phyloP scores from a whole-genome alignment of 495 filamentous ascomycete species.

The Pyrenula aspistea region DNA sequence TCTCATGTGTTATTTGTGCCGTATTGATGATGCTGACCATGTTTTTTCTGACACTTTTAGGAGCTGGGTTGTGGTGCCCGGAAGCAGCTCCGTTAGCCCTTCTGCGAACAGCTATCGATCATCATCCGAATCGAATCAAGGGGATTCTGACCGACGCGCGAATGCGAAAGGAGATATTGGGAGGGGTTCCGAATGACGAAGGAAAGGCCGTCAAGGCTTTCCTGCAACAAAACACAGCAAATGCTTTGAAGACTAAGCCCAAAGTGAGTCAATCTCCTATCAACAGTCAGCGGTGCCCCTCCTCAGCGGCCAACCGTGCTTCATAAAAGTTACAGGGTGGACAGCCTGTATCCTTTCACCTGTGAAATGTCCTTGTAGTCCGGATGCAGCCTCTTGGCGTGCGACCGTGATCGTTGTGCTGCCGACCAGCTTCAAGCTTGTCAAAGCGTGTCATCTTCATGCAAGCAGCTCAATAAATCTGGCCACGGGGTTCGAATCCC shows the following conservation, averaged over 20 bases:
- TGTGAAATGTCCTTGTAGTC: too few species aligned
- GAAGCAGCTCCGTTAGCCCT: conserved; percentile 46
- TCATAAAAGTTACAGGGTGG: too few species aligned
- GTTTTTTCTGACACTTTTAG: conserved; percentile 27
- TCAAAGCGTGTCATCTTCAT: not conserved
- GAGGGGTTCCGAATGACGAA: conserved; percentile 38
- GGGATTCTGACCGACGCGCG: conserved; percentile 42
- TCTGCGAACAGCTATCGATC: conserved; percentile 63
- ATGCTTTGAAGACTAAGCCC: conserved; percentile 71
- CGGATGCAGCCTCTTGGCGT: not conserved
- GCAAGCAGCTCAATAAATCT: not conserved
- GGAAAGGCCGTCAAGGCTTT: conserved; percentile 57
- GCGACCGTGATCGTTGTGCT: not conserved
- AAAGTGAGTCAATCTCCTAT: conserved; percentile 43
- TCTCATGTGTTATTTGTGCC: too few species aligned
- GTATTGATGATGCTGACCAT: not conserved
- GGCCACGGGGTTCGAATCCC: not conserved
- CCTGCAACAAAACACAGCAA: conserved; percentile 50
- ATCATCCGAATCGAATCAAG: conserved; percentile 53
- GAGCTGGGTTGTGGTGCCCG: conserved; percentile 70
- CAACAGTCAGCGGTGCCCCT: not conserved
- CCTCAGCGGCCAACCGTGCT: too few species aligned
- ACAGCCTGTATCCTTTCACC: too few species aligned
- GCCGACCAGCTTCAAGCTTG: not conserved
- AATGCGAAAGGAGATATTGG: conserved; percentile 53